Conservation (phyloP, 495 filamentous ascomycete genomes). For the Cercophora newfieldiana region DNA sequence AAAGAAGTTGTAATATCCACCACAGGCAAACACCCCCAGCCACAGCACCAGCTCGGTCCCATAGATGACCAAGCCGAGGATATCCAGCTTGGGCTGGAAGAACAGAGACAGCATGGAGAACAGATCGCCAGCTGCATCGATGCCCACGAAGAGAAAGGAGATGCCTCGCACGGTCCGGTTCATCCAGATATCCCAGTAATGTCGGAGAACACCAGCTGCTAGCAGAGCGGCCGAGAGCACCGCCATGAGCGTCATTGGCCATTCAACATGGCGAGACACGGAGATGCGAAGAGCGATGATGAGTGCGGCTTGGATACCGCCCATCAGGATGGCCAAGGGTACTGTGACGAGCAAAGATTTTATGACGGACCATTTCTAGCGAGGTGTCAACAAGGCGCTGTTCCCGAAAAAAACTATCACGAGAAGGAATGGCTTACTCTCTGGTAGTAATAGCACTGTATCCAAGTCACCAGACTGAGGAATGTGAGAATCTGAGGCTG, state of each 20-base stretch:
- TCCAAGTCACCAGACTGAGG: conserved; percentile 64
- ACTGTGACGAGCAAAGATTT: background rate
- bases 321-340: background rate
- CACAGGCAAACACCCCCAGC: conserved; percentile 62
- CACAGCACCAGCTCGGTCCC: conserved; percentile 60
- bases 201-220: conserved; percentile 46
- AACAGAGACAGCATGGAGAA: conserved; percentile 62
- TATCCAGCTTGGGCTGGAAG: conserved; percentile 55
- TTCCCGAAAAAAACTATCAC: background rate
- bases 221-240: conserved; percentile 58
- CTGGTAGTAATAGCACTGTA: conserved; percentile 64
- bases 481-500: conserved; percentile 64
- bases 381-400: background rate
- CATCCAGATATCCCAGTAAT: conserved; percentile 36
- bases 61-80: conserved; percentile 62
- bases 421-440: background rate
- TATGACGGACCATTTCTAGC: conserved; percentile 32
- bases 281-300: background rate
- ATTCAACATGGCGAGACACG: conserved; percentile 27
- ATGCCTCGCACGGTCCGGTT: conserved; percentile 61
- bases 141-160: conserved; percentile 64
- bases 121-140: conserved; percentile 64
- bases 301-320: background rate
- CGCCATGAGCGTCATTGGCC: conserved; percentile 62
- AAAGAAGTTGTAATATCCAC: conserved; percentile 58